Percentiles rank a stretch among this genome's conserved stretches.
phyloP scores from a whole-genome alignment of 2,329 filamentous ascomycete genomes.

The Colletotrichum tofieldiae region DNA sequence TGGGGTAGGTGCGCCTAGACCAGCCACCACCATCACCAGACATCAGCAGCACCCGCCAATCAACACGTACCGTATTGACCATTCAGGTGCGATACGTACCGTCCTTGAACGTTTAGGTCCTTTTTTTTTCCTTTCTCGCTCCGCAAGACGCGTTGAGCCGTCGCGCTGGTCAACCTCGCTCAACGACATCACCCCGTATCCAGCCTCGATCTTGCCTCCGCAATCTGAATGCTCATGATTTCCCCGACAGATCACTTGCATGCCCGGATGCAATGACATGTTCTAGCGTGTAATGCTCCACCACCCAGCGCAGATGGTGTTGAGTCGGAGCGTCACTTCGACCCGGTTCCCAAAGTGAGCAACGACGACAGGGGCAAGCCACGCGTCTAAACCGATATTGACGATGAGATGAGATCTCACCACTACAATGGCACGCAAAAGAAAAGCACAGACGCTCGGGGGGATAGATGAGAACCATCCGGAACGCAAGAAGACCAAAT shows the following conservation, averaged over 20 bases:
- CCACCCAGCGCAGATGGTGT: neutral
- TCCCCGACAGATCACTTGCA: slow-evolving; percentile 5
- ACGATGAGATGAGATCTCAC: slow-evolving; percentile 7
- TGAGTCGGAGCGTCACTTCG: neutral
- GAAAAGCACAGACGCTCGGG: slow-evolving; percentile 22
- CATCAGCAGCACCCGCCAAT: neutral
- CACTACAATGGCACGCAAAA: slow-evolving; percentile 26
- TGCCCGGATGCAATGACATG: slow-evolving; percentile 10
- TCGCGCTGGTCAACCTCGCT: slow-evolving; percentile 17
- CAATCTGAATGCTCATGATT: slow-evolving; percentile 8
- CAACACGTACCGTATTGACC: neutral
- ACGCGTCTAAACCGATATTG: slow-evolving; percentile 4
- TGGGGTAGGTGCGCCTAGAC: neutral
- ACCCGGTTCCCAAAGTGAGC: neutral
- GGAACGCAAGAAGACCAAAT: slow-evolving; percentile 22
- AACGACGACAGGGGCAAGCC: neutral
- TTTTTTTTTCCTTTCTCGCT: neutral
- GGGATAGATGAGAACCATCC: neutral
- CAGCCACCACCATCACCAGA: neutral
- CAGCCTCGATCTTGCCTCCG: neutral
- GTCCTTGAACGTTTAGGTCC: no score
- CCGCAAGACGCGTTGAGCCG: slow-evolving; percentile 12
- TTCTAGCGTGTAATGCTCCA: neutral
- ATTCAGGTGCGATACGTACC: slow-evolving; percentile 13
- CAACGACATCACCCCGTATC: slow-evolving; percentile 12